Evolutionary conservation across 257 asterid genomes (phyloP).

Genomic region (Cruciata laevipes): DNA sequence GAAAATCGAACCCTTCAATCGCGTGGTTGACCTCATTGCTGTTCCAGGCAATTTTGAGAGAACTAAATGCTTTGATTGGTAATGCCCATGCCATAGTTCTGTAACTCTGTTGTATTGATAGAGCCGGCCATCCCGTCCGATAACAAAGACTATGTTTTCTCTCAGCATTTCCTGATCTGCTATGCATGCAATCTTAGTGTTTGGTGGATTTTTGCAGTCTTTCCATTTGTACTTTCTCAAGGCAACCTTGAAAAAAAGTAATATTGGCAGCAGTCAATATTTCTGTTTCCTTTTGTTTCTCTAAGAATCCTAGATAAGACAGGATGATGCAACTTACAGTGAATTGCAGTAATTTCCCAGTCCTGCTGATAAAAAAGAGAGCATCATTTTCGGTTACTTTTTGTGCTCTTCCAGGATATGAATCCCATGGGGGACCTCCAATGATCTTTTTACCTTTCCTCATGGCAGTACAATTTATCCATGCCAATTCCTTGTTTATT

Average conservation of each 20-base stretch:
- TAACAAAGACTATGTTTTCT: slow-evolving; percentile 57
- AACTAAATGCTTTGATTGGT: slow-evolving; percentile 74
- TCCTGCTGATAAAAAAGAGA: slow-evolving; percentile 60
- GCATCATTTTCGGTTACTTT: slow-evolving; percentile 58
- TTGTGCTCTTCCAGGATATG: slow-evolving; percentile 33
- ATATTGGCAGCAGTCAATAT: not conserved
- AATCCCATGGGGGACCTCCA: slow-evolving; percentile 88
- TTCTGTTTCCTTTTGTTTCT: not conserved
- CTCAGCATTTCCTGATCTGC: slow-evolving; percentile 76
- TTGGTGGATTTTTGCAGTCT: slow-evolving; percentile 62
- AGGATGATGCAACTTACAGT: slow-evolving; percentile 37
- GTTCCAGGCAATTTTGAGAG: slow-evolving; percentile 65
- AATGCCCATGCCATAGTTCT: slow-evolving; percentile 74
- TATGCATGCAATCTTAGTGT: slow-evolving; percentile 49
- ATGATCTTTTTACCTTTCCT: slow-evolving; percentile 57
- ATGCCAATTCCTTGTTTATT: slow-evolving; percentile 40
- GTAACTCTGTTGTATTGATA: slow-evolving; percentile 82
- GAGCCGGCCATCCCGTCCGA: slow-evolving; percentile 54
- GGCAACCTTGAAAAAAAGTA: slow-evolving; percentile 45
- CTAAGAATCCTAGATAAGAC: not conserved
- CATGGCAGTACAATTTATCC: slow-evolving; percentile 81
- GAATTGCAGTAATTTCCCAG: slow-evolving; percentile 61
- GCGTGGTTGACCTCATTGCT: slow-evolving; percentile 37
- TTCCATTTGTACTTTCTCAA: slow-evolving; percentile 84
- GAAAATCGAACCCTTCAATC: slow-evolving; percentile 58